phyloP scores from a whole-genome alignment of 225 moss, liverwort and hornwort genomes.

The Rhytidiadelphus loreus region DNA sequence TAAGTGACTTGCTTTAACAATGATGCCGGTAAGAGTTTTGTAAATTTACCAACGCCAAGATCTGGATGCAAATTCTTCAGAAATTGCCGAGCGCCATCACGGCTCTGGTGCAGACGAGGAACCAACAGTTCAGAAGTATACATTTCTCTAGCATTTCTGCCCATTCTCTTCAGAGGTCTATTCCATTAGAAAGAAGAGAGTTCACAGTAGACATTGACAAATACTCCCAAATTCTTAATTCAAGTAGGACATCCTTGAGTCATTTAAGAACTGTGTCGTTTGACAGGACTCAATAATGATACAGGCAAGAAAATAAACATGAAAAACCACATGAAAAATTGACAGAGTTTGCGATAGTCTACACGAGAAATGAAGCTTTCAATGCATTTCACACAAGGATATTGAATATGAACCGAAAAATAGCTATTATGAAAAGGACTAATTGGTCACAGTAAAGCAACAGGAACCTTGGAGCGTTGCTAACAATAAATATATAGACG shows the following conservation, averaged over 20 bases:
- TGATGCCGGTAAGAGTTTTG: neutral
- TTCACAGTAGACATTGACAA: neutral
- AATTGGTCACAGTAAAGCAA: neutral
- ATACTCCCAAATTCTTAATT: neutral
- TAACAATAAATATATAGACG: neutral
- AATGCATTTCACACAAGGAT: neutral
- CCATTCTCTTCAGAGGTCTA: neutral
- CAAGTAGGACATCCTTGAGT: neutral
- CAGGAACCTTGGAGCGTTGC: neutral
- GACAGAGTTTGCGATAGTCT: neutral
- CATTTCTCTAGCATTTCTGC: neutral
- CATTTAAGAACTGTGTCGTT: neutral
- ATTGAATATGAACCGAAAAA: neutral
- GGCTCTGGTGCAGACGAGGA: conserved; percentile 39
- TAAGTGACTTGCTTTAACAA: neutral
- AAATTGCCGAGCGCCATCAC: conserved; percentile 78
- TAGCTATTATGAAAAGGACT: neutral
- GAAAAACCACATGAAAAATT: neutral
- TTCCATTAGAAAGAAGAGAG: neutral
- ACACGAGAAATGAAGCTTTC: neutral
- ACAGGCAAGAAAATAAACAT: neutral
- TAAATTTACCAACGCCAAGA: conserved; percentile 73
- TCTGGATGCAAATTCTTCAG: conserved; percentile 81
- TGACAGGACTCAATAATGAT: neutral
- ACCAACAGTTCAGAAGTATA: neutral